These are phyloP conservation scores for Penicillium glabrum DNA, from an alignment of 2,329 filamentous ascomycete species.

Conservation along the genomic window DNA sequence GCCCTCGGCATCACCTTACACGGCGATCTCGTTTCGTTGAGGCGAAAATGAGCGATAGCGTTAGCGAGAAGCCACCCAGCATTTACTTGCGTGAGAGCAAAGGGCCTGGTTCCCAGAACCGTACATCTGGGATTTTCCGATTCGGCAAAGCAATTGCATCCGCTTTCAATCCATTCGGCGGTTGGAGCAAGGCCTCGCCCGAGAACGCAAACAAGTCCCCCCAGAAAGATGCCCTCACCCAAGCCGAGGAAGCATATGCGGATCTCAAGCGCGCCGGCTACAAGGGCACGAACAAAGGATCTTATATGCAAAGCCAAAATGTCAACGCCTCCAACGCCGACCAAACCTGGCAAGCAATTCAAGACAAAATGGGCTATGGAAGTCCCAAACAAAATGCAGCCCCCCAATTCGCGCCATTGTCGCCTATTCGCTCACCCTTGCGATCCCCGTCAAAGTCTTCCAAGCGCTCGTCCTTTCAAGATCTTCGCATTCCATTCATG, in stretches of 20 bases:
- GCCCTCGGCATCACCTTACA: constrained; percentile 38
- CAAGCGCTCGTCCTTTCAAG: constrained; percentile 35
- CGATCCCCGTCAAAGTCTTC: constrained; percentile 25
- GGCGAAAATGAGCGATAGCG: constrained; percentile 82
- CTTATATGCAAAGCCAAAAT: constrained; percentile 25
- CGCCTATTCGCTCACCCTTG: constrained; percentile 6
- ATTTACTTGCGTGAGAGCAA: constrained; percentile 58
- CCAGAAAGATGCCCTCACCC: constrained; percentile 46
- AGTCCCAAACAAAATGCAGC: constrained; percentile 12
- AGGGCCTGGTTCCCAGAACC: constrained; percentile 22
- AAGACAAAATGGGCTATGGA: constrained; percentile 31
- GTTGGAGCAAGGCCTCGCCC: constrained; percentile 46
- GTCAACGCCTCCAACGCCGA: constrained; percentile 28
- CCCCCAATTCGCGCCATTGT: constrained; percentile 1
- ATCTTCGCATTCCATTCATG: constrained; percentile 34
- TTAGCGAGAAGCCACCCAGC: constrained; percentile 68
- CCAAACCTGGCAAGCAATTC: constrained; percentile 34
- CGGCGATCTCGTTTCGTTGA: constrained; percentile 69
- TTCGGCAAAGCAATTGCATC: constrained; percentile 57
- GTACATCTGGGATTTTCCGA: constrained; percentile 51
- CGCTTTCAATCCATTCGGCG: constrained; percentile 54
- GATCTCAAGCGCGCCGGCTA: constrained; percentile 56
- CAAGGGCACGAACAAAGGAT: constrained; percentile 40
- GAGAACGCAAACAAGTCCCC: constrained; percentile 31
- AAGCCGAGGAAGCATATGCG: constrained; percentile 53